Evolutionary conservation across 2,329 filamentous ascomycete genomes (phyloP).

Genomic region (Aspergillus oerlinghausenensis): DNA sequence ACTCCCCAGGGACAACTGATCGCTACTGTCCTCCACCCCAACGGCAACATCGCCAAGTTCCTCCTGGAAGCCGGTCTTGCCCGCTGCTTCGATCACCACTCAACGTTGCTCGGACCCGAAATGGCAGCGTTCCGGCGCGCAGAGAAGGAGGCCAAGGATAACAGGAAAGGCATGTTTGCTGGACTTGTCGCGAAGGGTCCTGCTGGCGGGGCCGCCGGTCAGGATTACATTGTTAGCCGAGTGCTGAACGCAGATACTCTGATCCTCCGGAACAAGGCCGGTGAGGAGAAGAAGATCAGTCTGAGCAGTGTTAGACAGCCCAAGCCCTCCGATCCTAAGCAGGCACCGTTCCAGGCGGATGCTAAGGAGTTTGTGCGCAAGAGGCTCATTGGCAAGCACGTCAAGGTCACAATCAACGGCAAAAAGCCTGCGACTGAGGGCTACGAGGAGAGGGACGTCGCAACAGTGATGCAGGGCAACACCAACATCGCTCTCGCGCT

Average conservation of each 20-base stretch:
- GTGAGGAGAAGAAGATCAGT: constrained; percentile 82
- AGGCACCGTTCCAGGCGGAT: constrained; percentile 83
- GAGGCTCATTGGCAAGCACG: constrained; percentile 91
- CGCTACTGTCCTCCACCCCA: constrained; percentile 78
- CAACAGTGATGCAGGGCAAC: constrained; percentile 74
- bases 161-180: constrained; percentile 75
- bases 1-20: constrained; percentile 92
- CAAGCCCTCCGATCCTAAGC: constrained; percentile 79
- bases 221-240: constrained; percentile 79
- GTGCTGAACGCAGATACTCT: constrained; percentile 86
- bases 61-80: constrained; percentile 84
- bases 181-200: constrained; percentile 64
- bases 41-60: constrained; percentile 89
- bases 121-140: constrained; percentile 83
- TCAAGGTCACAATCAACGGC: constrained; percentile 83
- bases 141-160: constrained; percentile 77
- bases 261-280: constrained; percentile 77
- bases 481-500: constrained; percentile 81
- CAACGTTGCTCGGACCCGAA: constrained; percentile 79
- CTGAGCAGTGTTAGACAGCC: constrained; percentile 91
- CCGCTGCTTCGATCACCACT: constrained; percentile 92
- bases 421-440: constrained; percentile 84
- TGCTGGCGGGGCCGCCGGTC: constrained; percentile 56
- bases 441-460: constrained; percentile 92
- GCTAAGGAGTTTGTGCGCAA: constrained; percentile 96